Base-by-base conservation (phyloP, 495 filamentous ascomycete species). In the Usnea hakonensis region DNA sequence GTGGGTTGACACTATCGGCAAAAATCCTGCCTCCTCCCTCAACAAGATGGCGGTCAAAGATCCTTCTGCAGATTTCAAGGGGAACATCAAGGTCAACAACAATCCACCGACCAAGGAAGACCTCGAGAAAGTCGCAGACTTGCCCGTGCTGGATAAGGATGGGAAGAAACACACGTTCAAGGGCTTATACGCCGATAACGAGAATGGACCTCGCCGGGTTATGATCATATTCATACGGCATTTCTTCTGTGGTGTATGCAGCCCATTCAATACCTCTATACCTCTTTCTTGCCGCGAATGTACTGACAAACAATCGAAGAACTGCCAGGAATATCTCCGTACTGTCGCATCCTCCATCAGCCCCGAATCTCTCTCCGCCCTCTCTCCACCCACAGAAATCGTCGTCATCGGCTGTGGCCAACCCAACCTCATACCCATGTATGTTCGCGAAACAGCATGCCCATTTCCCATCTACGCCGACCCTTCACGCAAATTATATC, bases 401-500 rank as follows among this genome's bases (percentile, higher is more conserved):
- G 79, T 79, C 57, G 77, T 95, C 48, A 77, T 96, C 62, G 91
- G 91, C 59, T 92, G 89, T 75, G 91, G 91, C 58, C 76, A 82
- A n/a, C 86, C 85, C 17, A 77, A 81, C 21, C 74, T 95, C 8
- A 95, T 95, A 65, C 74, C 80, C 50, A 80, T 79, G 71, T 95
- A 95, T 72, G 76, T 76, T 17, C 66, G 72, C 16, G 78, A 81
- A 59, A 88, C 89, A 0, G 65, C 59, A 46, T 94, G 87, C 64
- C 81, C 82, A 0, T 96, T 87, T 73, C 87, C 87, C n/a, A 85
- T 95, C 60, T 95, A 89, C 78, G 80, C 88, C 53, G 90, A 95
- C 69, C 89, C 90, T 0, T 84, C 82, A 0, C 77, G 81, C 26
- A 78, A 79, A 56, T 75, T 96, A 5, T 94, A 93, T 77, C 72